These are phyloP conservation scores for Pythium grandisporangium DNA, from an alignment of 352 stramenopile species.

Conservation along the genomic window DNA sequence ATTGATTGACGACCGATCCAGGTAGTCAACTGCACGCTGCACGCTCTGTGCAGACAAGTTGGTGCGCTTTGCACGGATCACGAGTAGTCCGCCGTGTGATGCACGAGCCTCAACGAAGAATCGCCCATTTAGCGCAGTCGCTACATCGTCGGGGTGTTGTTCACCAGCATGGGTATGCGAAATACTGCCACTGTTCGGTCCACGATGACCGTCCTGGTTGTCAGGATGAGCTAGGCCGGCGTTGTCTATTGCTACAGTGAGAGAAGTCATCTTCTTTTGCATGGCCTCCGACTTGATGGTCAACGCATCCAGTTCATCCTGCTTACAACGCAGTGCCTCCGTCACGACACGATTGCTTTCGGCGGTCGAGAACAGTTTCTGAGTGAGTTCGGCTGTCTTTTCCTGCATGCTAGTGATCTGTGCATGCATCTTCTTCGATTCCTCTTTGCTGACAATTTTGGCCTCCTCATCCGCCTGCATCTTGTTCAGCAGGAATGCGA, in stretches of 20 bases:
- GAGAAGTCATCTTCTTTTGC: slow-evolving; percentile 60
- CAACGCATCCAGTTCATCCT: slow-evolving; percentile 87
- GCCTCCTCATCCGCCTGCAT: slow-evolving; percentile 95
- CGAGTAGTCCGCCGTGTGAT: slow-evolving; percentile 74
- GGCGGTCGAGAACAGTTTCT: slow-evolving; percentile 84
- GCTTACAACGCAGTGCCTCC: slow-evolving; percentile 80
- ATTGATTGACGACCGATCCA: slow-evolving; percentile 88
- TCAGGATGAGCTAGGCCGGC: slow-evolving; percentile 22
- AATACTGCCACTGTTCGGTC: slow-evolving; percentile 9
- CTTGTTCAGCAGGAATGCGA: slow-evolving; percentile 95
- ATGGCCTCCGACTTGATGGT: slow-evolving; percentile 76
- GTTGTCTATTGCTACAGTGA: slow-evolving; percentile 47
- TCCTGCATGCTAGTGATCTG: slow-evolving; percentile 87
- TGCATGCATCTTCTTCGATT: slow-evolving; percentile 91
- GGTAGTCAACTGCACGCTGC: slow-evolving; percentile 73
- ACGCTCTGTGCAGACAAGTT: slow-evolving; percentile 43
- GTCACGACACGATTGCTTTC: slow-evolving; percentile 92
- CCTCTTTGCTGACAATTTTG: slow-evolving; percentile 89
- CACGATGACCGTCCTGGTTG: slow-evolving; percentile 17
- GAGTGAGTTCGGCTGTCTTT: slow-evolving; percentile 81
- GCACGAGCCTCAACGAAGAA: slow-evolving; percentile 85
- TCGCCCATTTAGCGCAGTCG: slow-evolving; percentile 46
- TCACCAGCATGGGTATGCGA: slow-evolving; percentile 12
- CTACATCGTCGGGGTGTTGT: slow-evolving; percentile 47
- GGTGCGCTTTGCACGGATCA: slow-evolving; percentile 90